Conservation (phyloP, 768 basidiomycete species). For the Suillus lakei region DNA sequence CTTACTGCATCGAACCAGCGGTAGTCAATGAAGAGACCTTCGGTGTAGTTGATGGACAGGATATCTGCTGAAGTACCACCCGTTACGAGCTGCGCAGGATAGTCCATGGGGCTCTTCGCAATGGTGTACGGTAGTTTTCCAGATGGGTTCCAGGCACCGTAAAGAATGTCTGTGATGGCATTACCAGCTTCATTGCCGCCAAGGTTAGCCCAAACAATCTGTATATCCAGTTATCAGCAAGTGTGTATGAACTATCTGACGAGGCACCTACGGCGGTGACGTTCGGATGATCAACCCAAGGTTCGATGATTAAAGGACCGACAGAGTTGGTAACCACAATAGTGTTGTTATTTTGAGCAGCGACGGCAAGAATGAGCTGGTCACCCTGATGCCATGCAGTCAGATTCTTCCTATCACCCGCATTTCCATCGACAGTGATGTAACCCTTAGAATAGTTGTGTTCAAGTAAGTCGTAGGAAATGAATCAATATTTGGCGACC, state of each 20-base stretch:
- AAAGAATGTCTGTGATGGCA: slow-evolving; percentile 76
- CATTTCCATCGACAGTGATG: slow-evolving; percentile 61
- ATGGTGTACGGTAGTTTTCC: slow-evolving; percentile 78
- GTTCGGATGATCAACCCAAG: slow-evolving; percentile 79
- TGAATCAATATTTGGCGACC: neutral
- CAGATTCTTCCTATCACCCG: slow-evolving; percentile 41
- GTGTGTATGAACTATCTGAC: slow-evolving; percentile 19
- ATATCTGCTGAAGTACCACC: slow-evolving; percentile 34
- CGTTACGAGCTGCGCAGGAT: slow-evolving; percentile 45
- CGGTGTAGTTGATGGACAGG: slow-evolving; percentile 64
- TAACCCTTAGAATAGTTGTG: slow-evolving; percentile 46
- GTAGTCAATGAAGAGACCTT: slow-evolving; percentile 72
- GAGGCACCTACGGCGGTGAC: slow-evolving; percentile 61
- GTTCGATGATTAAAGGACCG: slow-evolving; percentile 69
- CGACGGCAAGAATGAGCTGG: slow-evolving; percentile 56
- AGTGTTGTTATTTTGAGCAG: slow-evolving; percentile 73
- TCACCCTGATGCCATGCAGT: slow-evolving; percentile 44
- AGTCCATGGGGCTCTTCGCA: slow-evolving; percentile 59
- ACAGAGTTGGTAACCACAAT: slow-evolving; percentile 83
- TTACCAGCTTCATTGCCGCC: slow-evolving; percentile 82
- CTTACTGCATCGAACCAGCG: slow-evolving; percentile 70
- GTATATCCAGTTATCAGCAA: slow-evolving; percentile 25
- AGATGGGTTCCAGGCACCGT: slow-evolving; percentile 76
- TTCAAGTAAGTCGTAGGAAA: neutral
- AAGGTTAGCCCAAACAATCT: slow-evolving; percentile 55